These are phyloP conservation scores for Teratosphaeria destructans DNA, from an alignment of 2,329 filamentous ascomycete genomes.

Conservation along the genomic window DNA sequence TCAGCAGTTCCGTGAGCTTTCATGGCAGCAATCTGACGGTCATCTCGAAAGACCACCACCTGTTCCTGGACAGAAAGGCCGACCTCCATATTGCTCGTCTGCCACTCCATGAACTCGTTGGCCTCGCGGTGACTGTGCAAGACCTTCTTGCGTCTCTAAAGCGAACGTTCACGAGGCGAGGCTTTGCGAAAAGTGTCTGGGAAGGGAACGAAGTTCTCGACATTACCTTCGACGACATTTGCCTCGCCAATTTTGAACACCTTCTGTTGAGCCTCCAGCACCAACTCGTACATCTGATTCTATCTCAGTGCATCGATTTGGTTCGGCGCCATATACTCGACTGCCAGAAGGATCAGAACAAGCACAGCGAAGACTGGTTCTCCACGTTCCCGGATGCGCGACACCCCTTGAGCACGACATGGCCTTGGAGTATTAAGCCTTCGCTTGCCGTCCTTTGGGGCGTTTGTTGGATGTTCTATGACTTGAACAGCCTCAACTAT, in stretches of 20 bases:
- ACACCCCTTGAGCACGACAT: conserved; percentile 27
- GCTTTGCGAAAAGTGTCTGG: conserved; percentile 4
- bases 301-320: conserved; percentile 9
- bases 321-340: conserved; percentile 12
- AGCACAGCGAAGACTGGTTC: conserved; percentile 19
- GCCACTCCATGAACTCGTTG: conserved; percentile 21
- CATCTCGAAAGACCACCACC: conserved; percentile 22
- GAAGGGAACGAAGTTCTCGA: conserved; percentile 21
- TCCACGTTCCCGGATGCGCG: conserved; percentile 20
- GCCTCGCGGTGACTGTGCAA: conserved; percentile 21
- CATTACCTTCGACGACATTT: conserved; percentile 24
- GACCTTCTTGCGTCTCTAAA: conserved; percentile 24
- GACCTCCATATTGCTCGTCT: conserved; percentile 20
- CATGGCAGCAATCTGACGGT: conserved; percentile 20
- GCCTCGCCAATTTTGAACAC: conserved; percentile 34
- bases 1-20: conserved; percentile 4
- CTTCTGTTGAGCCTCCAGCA: conserved; percentile 29
- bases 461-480: conserved; percentile 29
- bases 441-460: conserved; percentile 28
- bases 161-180: conserved; percentile 4
- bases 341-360: conserved; percentile 14
- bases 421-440: conserved; percentile 28
- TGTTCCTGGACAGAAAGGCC: conserved; percentile 27
- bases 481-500: neutral
- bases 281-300: conserved; percentile 22